Evolutionary conservation across 2,329 filamentous ascomycete species (phyloP).

Genomic region (Periconia sp.): DNA sequence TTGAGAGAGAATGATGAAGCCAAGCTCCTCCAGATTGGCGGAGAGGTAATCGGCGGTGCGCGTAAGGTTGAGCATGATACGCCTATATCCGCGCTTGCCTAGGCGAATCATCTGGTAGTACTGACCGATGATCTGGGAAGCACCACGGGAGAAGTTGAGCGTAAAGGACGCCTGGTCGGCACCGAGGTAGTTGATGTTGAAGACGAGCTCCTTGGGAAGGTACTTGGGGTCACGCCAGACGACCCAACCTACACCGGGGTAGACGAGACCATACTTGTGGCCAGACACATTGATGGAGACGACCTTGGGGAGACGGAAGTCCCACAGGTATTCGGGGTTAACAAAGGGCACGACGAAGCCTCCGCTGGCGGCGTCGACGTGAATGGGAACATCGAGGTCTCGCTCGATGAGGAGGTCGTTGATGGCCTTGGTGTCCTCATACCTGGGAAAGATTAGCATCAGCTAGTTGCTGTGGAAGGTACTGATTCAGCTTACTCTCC

Average conservation of each 20-base stretch:
- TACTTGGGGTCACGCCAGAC: conserved; percentile 79
- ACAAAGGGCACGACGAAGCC: conserved; percentile 95
- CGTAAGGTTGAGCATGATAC: conserved; percentile 94
- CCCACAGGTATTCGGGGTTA: conserved; percentile 83
- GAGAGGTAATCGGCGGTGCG: conserved; percentile 88
- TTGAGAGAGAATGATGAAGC: conserved; percentile 89
- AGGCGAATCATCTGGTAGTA: conserved; percentile 97
- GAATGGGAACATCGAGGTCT: conserved; percentile 81
- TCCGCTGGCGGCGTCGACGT: conserved; percentile 91
- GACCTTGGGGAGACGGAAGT: conserved; percentile 87
- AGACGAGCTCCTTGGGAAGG: conserved; percentile 83
- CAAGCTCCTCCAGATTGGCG: conserved; percentile 72
- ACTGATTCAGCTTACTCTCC: conserved; percentile 73
- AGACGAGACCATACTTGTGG: conserved; percentile 80
- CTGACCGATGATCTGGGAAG: conserved; percentile 92
- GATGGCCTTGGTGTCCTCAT: conserved; percentile 90
- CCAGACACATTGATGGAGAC: conserved; percentile 94
- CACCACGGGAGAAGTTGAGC: conserved; percentile 95
- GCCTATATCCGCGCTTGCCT: conserved; percentile 87
- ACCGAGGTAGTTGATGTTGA: conserved; percentile 99
- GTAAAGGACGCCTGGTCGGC: conserved; percentile 96
- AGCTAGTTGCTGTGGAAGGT: neutral
- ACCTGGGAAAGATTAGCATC: conserved; percentile 44
- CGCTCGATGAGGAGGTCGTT: conserved; percentile 83
- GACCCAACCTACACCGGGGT: conserved; percentile 93